Evolutionary conservation across 345 rosid species (phyloP).

Genomic region (Carallia brachiata): DNA sequence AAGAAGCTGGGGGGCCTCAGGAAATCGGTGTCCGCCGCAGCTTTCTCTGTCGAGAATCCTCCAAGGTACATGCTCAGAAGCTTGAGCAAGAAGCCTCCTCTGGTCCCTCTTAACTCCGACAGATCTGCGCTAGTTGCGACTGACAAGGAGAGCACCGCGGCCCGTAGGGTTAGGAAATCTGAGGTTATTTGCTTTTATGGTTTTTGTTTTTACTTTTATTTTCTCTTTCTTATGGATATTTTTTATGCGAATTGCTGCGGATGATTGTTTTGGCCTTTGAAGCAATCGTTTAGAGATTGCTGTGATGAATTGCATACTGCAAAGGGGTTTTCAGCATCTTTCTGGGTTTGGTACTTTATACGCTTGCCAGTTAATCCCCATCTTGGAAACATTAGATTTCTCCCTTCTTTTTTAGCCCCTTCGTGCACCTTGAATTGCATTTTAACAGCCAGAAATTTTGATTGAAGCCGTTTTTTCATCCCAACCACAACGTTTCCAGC

Average conservation of each 20-base stretch:
- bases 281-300: no score
- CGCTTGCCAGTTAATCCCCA: no score
- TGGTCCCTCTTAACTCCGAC: constrained; percentile 28
- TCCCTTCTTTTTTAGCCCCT: no score
- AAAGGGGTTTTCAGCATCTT: no score
- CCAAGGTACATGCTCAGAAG: constrained; percentile 81
- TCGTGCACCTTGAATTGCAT: no score
- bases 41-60: constrained; percentile 39
- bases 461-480: no score
- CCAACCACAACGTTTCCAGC: no score
- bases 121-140: constrained; percentile 21
- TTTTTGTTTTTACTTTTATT: background rate
- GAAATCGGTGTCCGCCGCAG: constrained; percentile 50
- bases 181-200: constrained; percentile 1
- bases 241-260: background rate
- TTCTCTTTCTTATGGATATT: background rate
- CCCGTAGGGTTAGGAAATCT: constrained; percentile 33
- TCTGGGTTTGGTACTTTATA: no score
- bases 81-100: constrained; percentile 62
- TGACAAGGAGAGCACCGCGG: constrained; percentile 21
- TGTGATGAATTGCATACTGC: no score
- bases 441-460: no score
- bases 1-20: constrained; percentile 54
- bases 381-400: no score
- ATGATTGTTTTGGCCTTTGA: background rate